Evolutionary conservation across 1,139 yeast species (phyloP), one percentile per base, ranked within the genome.

Genomic region (Blastobotrys niveus): DNA sequence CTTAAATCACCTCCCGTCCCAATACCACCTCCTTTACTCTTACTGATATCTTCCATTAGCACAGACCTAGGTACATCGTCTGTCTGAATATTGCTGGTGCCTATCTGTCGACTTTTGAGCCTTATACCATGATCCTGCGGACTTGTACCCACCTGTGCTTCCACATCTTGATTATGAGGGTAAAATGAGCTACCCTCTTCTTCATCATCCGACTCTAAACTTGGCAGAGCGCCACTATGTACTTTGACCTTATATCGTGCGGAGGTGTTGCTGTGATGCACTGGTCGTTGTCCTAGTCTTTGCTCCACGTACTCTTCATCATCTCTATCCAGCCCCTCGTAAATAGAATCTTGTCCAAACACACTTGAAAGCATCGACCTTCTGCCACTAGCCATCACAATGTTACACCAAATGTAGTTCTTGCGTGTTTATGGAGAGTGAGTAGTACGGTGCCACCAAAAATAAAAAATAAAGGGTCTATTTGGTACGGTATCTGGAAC

Each of bases 341-440:
- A 45, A 10, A 45, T 26, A 8, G 48, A 45, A 2, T 45, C 48
- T 29, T 40, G 39, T 2, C 47, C 47, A 30, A 43, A 39, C 12
- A 40, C 37, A 9, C 37, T 32, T 5, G 42, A 39, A 14, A 39
- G 15, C 21, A 39, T 20, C 7, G 36, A 33, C 22, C 36, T 14
- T n/a, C n/a, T 20, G n/a, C n/a, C n/a, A 17, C 15, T 24, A 8
- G 36, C 22, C 36, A 33, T 33, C n/a, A n/a, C n/a, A n/a, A n/a
- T n/a, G n/a, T n/a, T n/a, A n/a, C n/a, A n/a, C n/a, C n/a, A n/a
- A n/a, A n/a, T n/a, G n/a, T n/a, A n/a, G n/a, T n/a, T n/a, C n/a
- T n/a, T n/a, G n/a, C n/a, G n/a, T n/a, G n/a, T n/a, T n/a, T n/a
- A n/a, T n/a, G n/a, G n/a, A n/a, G n/a, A n/a, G n/a, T n/a, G n/a